Base-by-base conservation (phyloP, 169 alveolate genomes). In the Ophryocystis elektroscirrha region DNA sequence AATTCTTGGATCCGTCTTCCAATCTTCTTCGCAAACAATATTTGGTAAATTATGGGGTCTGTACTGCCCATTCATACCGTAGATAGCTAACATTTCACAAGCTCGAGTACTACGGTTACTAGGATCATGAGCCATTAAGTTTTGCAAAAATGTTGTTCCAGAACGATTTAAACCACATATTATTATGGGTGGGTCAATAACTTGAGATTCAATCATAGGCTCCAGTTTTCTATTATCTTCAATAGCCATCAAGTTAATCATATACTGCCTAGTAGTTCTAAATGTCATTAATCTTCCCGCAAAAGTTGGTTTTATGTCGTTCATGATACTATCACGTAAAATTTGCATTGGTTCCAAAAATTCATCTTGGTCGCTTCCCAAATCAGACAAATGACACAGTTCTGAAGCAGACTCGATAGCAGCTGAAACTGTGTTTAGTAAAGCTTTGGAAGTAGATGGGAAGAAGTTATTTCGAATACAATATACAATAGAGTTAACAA, bases 401-500 rank as follows among this genome's bases (percentile, higher is more conserved):
- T 43, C 12, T 19, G 2, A 15, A 30, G 51, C 51, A 16, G 28
- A 7, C 51, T 43, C 51, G 27, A 43, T 2, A 2, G 7, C 7
- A 15, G 5, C 5, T 18, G 23, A 30, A 2, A 12, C 27, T n/a
- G 23, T 36, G 5, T 24, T 4, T 15, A 30, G 3, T 15, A 43
- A 15, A 36, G 51, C 3, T 5, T n/a, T 2, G 27, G 24, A 12
- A 2, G 23, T 18, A 5, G 51, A 20, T 2, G 35, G 5, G 35
- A 43, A 15, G 51, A n/a, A 15, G 7, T 19, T 29, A 3, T 16
- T 7, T 27, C 39, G 52, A 2, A 5, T 50, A 53, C 73, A 50
- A 45, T 56, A 62, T 12, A 67, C 43, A 42, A 67, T 39, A 28
- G 76, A 63, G 5, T 54, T 56, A 24, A 53, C 51, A 56, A 67